Evolutionary conservation across 1,139 yeast species (phyloP).

Genomic region (Diutina sp.): DNA sequence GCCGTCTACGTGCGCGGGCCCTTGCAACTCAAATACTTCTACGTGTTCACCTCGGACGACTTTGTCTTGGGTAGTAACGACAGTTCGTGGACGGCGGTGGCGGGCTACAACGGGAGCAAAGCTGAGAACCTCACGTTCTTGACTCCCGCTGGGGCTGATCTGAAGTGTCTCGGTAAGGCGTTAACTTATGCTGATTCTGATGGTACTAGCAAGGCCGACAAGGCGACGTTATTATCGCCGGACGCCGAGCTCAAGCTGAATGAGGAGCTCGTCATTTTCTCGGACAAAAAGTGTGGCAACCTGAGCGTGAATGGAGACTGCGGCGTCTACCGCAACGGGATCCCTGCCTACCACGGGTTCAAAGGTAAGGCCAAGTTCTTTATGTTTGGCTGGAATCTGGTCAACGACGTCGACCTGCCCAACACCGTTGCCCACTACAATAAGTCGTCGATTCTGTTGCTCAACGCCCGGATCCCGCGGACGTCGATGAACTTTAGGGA

Average conservation of each 20-base stretch:
- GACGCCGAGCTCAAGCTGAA: slow-evolving; percentile 52
- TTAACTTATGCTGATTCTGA: slow-evolving; percentile 67
- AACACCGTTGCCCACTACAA: slow-evolving; percentile 32
- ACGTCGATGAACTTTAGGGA: slow-evolving; percentile 75
- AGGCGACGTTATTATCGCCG: slow-evolving; percentile 45
- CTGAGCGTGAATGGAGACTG: slow-evolving; percentile 45
- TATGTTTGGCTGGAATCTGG: slow-evolving; percentile 86
- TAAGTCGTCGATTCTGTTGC: slow-evolving; percentile 46
- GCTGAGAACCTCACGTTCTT: slow-evolving; percentile 67
- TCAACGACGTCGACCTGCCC: slow-evolving; percentile 38
- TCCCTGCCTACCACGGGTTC: slow-evolving; percentile 17
- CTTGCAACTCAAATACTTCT: slow-evolving; percentile 12
- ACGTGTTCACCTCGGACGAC: too few relatives aligned
- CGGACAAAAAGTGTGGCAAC: slow-evolving; percentile 48
- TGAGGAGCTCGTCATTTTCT: slow-evolving; percentile 66
- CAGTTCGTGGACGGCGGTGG: too few relatives aligned
- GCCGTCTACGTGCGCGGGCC: slow-evolving; percentile 96
- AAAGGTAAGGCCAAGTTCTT: slow-evolving; percentile 47
- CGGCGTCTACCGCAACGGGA: slow-evolving; percentile 76
- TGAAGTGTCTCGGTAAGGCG: slow-evolving; percentile 76
- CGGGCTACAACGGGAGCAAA: slow-evolving; percentile 2
- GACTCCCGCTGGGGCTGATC: slow-evolving; percentile 70
- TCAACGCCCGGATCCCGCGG: slow-evolving; percentile 90
- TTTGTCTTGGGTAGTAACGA: too few relatives aligned
- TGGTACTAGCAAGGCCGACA: slow-evolving; percentile 27